These are phyloP conservation scores for Articulospora tetracladia DNA, from an alignment of 495 filamentous ascomycete genomes.

Conservation along the genomic window DNA sequence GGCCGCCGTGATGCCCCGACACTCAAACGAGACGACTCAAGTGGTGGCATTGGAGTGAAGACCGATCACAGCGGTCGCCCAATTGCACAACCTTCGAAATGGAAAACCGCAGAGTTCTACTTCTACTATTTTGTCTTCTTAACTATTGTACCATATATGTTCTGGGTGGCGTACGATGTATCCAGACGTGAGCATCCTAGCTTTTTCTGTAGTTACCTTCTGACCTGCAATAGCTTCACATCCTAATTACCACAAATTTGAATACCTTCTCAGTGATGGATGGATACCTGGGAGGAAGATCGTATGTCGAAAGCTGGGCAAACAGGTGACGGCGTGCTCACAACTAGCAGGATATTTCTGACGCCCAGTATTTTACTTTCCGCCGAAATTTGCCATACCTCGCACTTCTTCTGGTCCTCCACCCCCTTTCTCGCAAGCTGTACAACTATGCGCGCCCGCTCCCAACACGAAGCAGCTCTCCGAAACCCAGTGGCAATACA, in stretches of 20 bases:
- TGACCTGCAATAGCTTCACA: slow-evolving; percentile 59
- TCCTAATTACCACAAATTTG: slow-evolving; percentile 74
- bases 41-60: slow-evolving; percentile 27
- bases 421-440: slow-evolving; percentile 69
- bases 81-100: slow-evolving; percentile 57
- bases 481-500: slow-evolving; percentile 15
- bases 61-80: slow-evolving; percentile 42
- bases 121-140: slow-evolving; percentile 73
- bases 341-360: slow-evolving; percentile 71
- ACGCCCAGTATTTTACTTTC: slow-evolving; percentile 83
- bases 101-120: slow-evolving; percentile 84
- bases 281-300: slow-evolving; percentile 97
- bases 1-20: slow-evolving; percentile 29
- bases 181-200: slow-evolving; percentile 64
- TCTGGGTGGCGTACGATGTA: slow-evolving; percentile 78
- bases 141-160: slow-evolving; percentile 77
- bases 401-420: slow-evolving; percentile 61
- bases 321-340: slow-evolving; percentile 6
- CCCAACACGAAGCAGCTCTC: slow-evolving; percentile 7
- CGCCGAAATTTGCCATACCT: slow-evolving; percentile 84
- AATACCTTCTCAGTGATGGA: slow-evolving; percentile 66
- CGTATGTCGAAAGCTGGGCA: slow-evolving; percentile 42
- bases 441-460: slow-evolving; percentile 47
- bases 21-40: slow-evolving; percentile 23
- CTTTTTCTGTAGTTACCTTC: background rate